Evolutionary conservation across 176 grass and related monocot genomes (phyloP).

Genomic region (Bromus sterilis): DNA sequence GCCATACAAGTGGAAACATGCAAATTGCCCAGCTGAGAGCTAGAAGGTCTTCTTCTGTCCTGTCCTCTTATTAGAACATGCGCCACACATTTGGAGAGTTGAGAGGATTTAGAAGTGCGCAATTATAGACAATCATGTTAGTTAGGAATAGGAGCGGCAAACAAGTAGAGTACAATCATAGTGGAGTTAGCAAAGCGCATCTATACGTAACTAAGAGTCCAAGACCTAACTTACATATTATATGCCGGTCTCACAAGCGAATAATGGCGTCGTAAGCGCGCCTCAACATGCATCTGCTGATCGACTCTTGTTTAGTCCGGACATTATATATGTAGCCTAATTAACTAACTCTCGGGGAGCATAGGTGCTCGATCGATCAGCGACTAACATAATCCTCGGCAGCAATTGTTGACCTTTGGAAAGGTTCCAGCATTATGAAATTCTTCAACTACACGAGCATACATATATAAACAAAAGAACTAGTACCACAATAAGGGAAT

Average conservation of each 20-base stretch:
- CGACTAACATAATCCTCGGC: conserved; percentile 15
- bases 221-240: background rate
- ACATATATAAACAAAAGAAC: background rate
- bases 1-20: background rate
- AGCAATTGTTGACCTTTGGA: conserved; percentile 49
- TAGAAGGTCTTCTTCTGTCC: background rate
- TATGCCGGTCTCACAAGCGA: background rate
- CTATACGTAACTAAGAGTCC: background rate
- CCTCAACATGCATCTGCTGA: background rate
- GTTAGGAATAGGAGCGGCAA: background rate
- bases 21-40: background rate
- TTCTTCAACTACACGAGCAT: background rate
- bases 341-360: background rate
- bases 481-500: background rate
- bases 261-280: conserved; percentile 6
- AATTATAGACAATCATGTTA: background rate
- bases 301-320: background rate
- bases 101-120: background rate
- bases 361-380: background rate
- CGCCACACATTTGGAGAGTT: background rate
- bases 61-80: background rate
- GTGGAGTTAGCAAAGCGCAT: background rate
- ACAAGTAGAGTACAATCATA: background rate
- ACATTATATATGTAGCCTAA: background rate
- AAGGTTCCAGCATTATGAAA: conserved; percentile 15